A percentile compares a stretch with the other conserved stretches of the same genome.
Conservation (phyloP, 2,329 filamentous ascomycete genomes). For the Mycocentrospora acerina region DNA sequence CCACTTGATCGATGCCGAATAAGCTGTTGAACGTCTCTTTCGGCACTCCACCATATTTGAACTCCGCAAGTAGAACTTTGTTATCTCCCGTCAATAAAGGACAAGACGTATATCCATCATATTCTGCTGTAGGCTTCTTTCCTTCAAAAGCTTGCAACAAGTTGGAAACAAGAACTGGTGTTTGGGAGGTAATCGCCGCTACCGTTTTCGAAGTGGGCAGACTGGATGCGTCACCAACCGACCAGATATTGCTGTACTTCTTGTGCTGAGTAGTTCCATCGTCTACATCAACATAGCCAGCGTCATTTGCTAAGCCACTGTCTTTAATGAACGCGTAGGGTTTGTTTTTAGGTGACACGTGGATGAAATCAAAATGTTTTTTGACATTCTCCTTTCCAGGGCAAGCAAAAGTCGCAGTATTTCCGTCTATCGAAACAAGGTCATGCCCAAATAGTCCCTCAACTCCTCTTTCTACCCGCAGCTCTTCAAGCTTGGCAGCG, state of each 20-base stretch:
- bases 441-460: constrained; percentile 44
- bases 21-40: constrained; percentile 62
- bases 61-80: constrained; percentile 65
- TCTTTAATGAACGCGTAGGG: constrained; percentile 41
- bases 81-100: constrained; percentile 53
- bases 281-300: constrained; percentile 43
- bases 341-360: constrained; percentile 42
- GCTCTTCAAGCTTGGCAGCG: constrained; percentile 36
- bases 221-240: constrained; percentile 40
- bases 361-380: constrained; percentile 41
- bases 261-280: constrained; percentile 39
- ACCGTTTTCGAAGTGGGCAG: constrained; percentile 44
- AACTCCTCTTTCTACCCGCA: constrained; percentile 40
- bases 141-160: constrained; percentile 31
- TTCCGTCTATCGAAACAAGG: constrained; percentile 39
- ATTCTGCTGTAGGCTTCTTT: constrained; percentile 24
- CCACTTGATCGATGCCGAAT: constrained; percentile 59
- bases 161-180: constrained; percentile 40
- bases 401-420: constrained; percentile 38
- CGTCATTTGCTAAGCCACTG: constrained; percentile 36
- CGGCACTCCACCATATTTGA: constrained; percentile 64
- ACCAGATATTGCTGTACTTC: constrained; percentile 44
- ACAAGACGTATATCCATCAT: constrained; percentile 46
- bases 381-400: constrained; percentile 28
- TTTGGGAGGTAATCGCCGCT: constrained; percentile 42